Percentiles rank a stretch among this genome's conserved stretches.
phyloP scores from a whole-genome alignment of 768 basidiomycete species.

The Ramaria rubella region DNA sequence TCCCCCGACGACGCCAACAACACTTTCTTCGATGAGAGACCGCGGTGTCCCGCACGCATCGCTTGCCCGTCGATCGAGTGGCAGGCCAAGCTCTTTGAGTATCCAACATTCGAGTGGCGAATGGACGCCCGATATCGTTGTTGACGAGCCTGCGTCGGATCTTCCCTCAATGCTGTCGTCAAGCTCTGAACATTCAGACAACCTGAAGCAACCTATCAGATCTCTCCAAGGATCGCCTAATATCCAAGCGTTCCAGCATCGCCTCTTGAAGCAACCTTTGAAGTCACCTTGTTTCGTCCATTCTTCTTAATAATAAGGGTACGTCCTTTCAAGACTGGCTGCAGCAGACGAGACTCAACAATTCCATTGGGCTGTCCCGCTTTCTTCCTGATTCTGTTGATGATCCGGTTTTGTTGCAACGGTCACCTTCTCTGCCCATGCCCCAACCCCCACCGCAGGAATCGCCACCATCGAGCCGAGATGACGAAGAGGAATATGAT shows the following conservation, averaged over 20 bases:
- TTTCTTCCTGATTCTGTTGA: slow-evolving; percentile 16
- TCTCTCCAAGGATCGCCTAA: background rate
- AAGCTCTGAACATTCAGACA: too few relatives aligned
- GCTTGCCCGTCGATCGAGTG: background rate
- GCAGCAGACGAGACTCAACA: slow-evolving; percentile 13
- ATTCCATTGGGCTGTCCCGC: slow-evolving; percentile 17
- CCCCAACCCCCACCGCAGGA: slow-evolving; percentile 10
- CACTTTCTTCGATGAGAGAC: background rate
- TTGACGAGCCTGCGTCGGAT: background rate
- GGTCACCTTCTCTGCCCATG: slow-evolving; percentile 19
- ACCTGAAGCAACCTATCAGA: background rate
- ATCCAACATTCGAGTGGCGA: slow-evolving; percentile 11
- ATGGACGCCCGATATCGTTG: slow-evolving; percentile 6
- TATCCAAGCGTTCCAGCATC: background rate
- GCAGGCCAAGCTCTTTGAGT: slow-evolving; percentile 6
- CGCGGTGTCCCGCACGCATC: background rate
- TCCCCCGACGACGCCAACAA: background rate
- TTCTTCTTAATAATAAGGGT: slow-evolving; percentile 79
- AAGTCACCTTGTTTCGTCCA: slow-evolving; percentile 90
- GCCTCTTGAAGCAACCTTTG: slow-evolving; percentile 25
- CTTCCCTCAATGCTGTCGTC: too few relatives aligned
- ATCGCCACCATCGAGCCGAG: background rate
- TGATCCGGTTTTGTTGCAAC: slow-evolving; percentile 10
- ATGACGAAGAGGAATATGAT: slow-evolving; percentile 25
- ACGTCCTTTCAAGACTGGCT: slow-evolving; percentile 76